These are phyloP conservation scores for Huntiella omanensis DNA, from an alignment of 2,329 filamentous ascomycete species.

Conservation along the genomic window DNA sequence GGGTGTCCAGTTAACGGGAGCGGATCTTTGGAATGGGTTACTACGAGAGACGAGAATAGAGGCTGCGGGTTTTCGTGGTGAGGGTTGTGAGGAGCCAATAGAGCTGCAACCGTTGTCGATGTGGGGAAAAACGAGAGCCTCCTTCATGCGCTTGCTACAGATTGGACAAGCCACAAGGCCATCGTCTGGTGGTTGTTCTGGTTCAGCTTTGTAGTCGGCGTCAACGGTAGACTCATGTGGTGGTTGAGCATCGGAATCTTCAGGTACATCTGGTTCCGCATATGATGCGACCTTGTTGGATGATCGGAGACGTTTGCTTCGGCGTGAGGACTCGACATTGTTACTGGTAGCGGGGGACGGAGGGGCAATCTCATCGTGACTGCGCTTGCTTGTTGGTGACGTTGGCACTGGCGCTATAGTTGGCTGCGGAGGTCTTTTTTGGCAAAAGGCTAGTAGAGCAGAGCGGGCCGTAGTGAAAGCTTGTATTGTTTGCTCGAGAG, in stretches of 20 bases:
- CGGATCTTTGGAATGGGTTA: constrained; percentile 14
- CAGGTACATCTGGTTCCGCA: background rate
- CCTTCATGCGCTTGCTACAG: constrained; percentile 64
- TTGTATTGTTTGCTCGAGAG: constrained; percentile 67
- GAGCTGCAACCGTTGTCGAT: constrained; percentile 40
- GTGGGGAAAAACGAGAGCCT: constrained; percentile 58
- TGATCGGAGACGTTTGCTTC: constrained; percentile 32
- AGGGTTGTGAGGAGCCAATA: constrained; percentile 19
- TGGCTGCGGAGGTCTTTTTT: constrained; percentile 40
- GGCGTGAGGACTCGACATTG: constrained; percentile 17
- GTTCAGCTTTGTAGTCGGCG: constrained; percentile 18
- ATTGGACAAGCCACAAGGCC: constrained; percentile 71
- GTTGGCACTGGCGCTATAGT: constrained; percentile 34
- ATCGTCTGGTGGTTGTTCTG: constrained; percentile 31
- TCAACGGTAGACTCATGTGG: constrained; percentile 4
- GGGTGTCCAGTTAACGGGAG: constrained; percentile 16
- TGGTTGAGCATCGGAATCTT: background rate
- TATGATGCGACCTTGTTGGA: constrained; percentile 19
- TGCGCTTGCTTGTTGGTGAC: constrained; percentile 47
- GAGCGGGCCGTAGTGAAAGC: constrained; percentile 51
- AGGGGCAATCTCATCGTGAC: constrained; percentile 18
- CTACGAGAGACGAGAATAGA: background rate
- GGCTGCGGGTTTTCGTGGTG: constrained; percentile 4
- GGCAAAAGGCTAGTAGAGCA: constrained; percentile 45
- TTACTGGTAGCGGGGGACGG: constrained; percentile 12